Evolutionary conservation across 495 filamentous ascomycete species (phyloP), one percentile per base, ranked within the genome.

Genomic region (Xylaria grammica): DNA sequence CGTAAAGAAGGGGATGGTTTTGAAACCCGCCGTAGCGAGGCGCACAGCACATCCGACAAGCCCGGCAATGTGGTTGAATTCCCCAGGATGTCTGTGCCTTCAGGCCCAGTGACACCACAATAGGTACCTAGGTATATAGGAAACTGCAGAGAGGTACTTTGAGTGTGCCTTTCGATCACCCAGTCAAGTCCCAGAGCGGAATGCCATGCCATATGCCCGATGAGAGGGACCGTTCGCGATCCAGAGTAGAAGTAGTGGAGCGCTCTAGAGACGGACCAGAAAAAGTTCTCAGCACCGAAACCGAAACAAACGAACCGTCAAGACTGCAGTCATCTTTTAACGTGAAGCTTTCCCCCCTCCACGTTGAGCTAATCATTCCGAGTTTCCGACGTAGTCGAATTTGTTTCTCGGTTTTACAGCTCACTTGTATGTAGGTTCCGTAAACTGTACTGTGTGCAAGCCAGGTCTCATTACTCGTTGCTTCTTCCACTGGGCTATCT

Each of bases 51-150:
- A 15, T 17, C 40, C 13, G 40, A 46, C 56, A 59, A 59, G 56
- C 42, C 42, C 26, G 56, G 56, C 42, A 59, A 59, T 59, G 56
- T 59, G 56, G 56, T 46, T 59, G 56, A 59, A 59, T 59, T 59
- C 56, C 27, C 20, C n/a, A 48, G 24, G 56, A 59, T 36, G 56
- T 59, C 56, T 59, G 56, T 59, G 56, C 56, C 13, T n/a, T 30
- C 56, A 42, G 29, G 19, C 56, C 42, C 46, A 34, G 8, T 40
- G 56, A 29, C 56, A 59, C 26, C 42, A 59, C 54, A 22, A 30
- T 19, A 17, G 17, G 13, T 24, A 10, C 11, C 34, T 32, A 58
- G 22, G 4, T 54, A 36, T n/a, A 42, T 42, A 42, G 40, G 40
- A 9, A 42, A 42, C 17, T 15, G 13, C 3, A n/a, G n/a, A n/a